Base-by-base conservation (phyloP, 164 flowering plant genomes). In the Stephania japonica region DNA sequence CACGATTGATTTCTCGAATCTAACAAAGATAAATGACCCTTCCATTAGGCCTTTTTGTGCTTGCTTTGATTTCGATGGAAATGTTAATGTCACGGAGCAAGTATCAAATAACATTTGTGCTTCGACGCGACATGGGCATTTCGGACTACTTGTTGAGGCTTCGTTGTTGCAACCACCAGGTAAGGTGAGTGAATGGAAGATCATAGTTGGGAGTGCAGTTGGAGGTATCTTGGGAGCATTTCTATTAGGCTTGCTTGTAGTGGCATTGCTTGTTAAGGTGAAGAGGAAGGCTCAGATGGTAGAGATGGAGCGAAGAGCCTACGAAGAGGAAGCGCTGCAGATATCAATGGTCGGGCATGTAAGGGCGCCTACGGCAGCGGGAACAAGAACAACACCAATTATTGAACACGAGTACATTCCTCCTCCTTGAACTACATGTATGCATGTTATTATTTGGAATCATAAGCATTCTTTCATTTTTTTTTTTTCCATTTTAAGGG, bases 261-360 rank as follows among this genome's bases (percentile, higher is more conserved):
- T 86, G 41, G 97, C 98, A 2, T 50, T 92, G 86, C 42, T 93
- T 72, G 90, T 85, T 23, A 85, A 84, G 78, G 94, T 81, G 71
- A 91, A 90, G 89, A 91, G 90, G 83, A 87, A 79, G 67, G 80
- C 86, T 26, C 83, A 77, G 76, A 77, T 87, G 81, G 97, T 81
- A 27, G 95, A 89, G 76, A 66, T 90, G 90, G 95, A 89, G 80
- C 81, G 97, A 72, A 87, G 92, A 73, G 94, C 97, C 53, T 91
- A 91, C 72, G 97, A 93, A 76, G 99, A 93, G 77, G 99, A 95
- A 74, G 99, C 98, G 16, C 70, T 95, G 70, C 91, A 87, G 77
- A 90, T 93, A 24, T 86, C 97, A 4, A 91, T 91, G 97, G 99
- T 93, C 21, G 99, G 98, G 26, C 97, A 93, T 82, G 84, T 89